phyloP scores from a whole-genome alignment of 2,329 filamentous ascomycete genomes.

The Stachybotrys chlorohalonatus region DNA sequence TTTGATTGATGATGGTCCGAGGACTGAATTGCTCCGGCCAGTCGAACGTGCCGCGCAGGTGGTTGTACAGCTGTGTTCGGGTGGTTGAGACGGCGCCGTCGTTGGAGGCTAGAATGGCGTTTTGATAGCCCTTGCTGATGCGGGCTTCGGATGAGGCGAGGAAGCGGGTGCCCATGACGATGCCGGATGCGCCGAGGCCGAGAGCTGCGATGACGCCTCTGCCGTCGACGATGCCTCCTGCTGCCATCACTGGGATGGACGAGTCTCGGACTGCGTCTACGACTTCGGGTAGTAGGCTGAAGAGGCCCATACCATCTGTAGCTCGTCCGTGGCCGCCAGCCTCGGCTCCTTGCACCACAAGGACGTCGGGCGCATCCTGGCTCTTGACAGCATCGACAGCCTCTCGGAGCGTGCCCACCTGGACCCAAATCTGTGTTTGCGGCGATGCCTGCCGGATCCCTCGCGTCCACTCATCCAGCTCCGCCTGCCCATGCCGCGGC shows the following conservation, averaged over 20 bases:
- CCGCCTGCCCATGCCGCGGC: slow-evolving; percentile 23
- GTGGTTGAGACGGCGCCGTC: slow-evolving; percentile 29
- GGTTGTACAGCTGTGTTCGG: slow-evolving; percentile 34
- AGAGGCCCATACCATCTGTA: slow-evolving; percentile 31
- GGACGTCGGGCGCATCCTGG: slow-evolving; percentile 31
- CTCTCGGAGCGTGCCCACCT: slow-evolving; percentile 39
- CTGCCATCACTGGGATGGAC: slow-evolving; percentile 36
- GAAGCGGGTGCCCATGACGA: slow-evolving; percentile 55
- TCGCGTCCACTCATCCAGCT: slow-evolving; percentile 33
- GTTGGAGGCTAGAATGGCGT: slow-evolving; percentile 28
- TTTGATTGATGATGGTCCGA: slow-evolving; percentile 27
- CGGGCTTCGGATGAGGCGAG: slow-evolving; percentile 37
- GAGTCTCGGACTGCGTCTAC: slow-evolving; percentile 25
- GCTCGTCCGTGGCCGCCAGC: slow-evolving; percentile 44
- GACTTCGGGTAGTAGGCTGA: slow-evolving; percentile 41
- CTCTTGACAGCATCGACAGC: slow-evolving; percentile 30
- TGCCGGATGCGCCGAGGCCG: slow-evolving; percentile 41
- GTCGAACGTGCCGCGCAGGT: slow-evolving; percentile 30
- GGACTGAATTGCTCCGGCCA: slow-evolving; percentile 34
- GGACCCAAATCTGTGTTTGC: slow-evolving; percentile 41
- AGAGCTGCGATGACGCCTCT: slow-evolving; percentile 40
- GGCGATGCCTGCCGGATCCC: slow-evolving; percentile 28
- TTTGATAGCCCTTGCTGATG: slow-evolving; percentile 29
- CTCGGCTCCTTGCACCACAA: slow-evolving; percentile 44
- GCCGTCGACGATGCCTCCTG: slow-evolving; percentile 44